A percentile compares a stretch with the other conserved stretches of the same genome.
These are phyloP conservation scores for Hypoxylon sp. DNA, from an alignment of 2,329 filamentous ascomycete species.

Conservation along the genomic window DNA sequence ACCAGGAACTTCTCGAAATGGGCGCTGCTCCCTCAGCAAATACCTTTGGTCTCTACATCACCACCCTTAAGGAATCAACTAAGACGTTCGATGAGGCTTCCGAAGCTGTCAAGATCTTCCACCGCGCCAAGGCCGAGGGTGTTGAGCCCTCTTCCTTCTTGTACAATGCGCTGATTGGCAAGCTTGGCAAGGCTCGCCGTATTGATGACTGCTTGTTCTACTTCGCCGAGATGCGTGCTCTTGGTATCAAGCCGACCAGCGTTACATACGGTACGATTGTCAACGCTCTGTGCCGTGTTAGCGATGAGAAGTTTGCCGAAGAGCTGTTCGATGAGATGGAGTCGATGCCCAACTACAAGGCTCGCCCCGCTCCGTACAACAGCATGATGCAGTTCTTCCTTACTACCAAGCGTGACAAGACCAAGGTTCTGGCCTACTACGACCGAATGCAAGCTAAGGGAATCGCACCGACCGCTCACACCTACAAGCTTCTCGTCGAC, in stretches of 20 bases:
- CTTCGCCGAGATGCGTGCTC: constrained; percentile 94
- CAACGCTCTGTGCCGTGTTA: constrained; percentile 95
- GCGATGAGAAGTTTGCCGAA: constrained; percentile 96
- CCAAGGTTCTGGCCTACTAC: constrained; percentile 93
- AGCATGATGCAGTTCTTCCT: constrained; percentile 99
- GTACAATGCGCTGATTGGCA: constrained; percentile 98
- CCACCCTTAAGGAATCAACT: constrained; percentile 95
- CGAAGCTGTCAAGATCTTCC: constrained; percentile 97
- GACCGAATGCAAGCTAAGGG: constrained; percentile 88
- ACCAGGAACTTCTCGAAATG: constrained; percentile 90
- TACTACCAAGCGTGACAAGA: constrained; percentile 93
- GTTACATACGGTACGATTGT: constrained; percentile 99
- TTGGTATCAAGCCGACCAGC: constrained; percentile 92
- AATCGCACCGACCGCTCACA: constrained; percentile 92
- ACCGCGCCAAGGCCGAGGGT: constrained; percentile 89
- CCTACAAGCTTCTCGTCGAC: constrained; percentile 96
- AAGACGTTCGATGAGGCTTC: constrained; percentile 98
- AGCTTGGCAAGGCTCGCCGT: constrained; percentile 95
- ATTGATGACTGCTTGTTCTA: constrained; percentile 99
- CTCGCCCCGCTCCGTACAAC: constrained; percentile 95
- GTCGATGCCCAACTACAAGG: constrained; percentile 98
- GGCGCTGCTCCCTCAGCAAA: constrained; percentile 93
- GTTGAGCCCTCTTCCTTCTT: constrained; percentile 96
- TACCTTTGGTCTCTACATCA: constrained; percentile 98
- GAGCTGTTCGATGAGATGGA: constrained; percentile 99